A percentile compares a stretch with the other conserved stretches of the same genome.
These are phyloP conservation scores for Mycena venus DNA, from an alignment of 768 basidiomycete species.

Conservation along the genomic window DNA sequence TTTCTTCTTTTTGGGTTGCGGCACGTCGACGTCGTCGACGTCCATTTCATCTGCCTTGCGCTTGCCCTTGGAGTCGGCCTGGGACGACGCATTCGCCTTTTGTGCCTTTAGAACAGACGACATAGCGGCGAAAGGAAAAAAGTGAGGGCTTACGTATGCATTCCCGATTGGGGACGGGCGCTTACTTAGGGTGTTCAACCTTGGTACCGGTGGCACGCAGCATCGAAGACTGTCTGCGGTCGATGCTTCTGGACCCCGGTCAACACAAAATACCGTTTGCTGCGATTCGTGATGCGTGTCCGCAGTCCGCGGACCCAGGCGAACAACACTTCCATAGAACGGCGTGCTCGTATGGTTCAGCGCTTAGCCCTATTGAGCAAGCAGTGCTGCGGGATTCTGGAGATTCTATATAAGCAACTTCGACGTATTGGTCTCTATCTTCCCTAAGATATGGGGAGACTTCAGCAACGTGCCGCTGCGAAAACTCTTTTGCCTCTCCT, in stretches of 20 bases:
- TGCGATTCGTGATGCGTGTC: too few species aligned
- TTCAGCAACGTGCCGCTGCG: background rate
- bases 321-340: background rate
- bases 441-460: background rate
- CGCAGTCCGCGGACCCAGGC: too few species aligned
- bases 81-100: conserved; percentile 64
- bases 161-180: too few species aligned
- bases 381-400: background rate
- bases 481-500: background rate
- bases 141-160: conserved; percentile 16
- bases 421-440: background rate
- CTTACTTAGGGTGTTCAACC: too few species aligned
- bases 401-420: background rate
- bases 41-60: conserved; percentile 74
- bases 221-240: too few species aligned
- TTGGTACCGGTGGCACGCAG: too few species aligned
- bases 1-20: conserved; percentile 67
- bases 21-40: conserved; percentile 54
- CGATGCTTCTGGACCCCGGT: too few species aligned
- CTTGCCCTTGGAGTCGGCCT: conserved; percentile 65
- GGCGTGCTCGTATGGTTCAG: too few species aligned
- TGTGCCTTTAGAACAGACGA: conserved; percentile 75
- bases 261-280: too few species aligned
- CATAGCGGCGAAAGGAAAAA: conserved; percentile 54
- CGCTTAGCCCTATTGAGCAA: background rate